phyloP scores from a whole-genome alignment of 441 rosid genomes.

The Oxalis stricta region DNA sequence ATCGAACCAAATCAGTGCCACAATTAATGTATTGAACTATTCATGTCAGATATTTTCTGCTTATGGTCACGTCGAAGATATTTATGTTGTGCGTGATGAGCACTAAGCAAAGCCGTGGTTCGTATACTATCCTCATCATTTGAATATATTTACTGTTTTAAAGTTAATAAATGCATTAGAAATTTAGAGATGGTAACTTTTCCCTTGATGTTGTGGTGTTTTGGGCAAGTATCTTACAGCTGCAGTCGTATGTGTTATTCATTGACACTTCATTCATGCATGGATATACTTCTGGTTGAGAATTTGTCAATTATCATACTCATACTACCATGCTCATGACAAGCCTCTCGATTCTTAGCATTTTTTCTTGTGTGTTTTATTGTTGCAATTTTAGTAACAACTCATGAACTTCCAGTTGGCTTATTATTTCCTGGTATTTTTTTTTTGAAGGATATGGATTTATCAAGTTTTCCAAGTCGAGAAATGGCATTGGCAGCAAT shows the following conservation, averaged over 20 bases:
- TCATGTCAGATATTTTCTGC: constrained; percentile 57
- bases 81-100: constrained; percentile 56
- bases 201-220: background rate
- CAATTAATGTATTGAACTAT: constrained; percentile 8
- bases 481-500: constrained; percentile 92
- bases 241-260: too few species aligned
- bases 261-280: too few species aligned
- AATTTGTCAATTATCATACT: too few species aligned
- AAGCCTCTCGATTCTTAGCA: too few species aligned
- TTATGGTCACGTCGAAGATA: constrained; percentile 58
- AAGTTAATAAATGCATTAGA: background rate
- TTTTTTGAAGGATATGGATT: constrained; percentile 68
- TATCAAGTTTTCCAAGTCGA: constrained; percentile 52
- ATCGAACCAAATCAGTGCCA: too few species aligned
- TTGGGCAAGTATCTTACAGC: too few species aligned
- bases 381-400: background rate
- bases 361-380: background rate
- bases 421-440: constrained; percentile 15
- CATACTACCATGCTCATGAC: too few species aligned
- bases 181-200: constrained; percentile 1
- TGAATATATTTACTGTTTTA: constrained; percentile 6
- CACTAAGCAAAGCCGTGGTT: constrained; percentile 65
- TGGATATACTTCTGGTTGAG: too few species aligned
- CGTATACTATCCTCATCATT: constrained; percentile 16
- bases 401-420: background rate